Percentiles rank a stretch among this genome's conserved stretches.
These are phyloP conservation scores for Eucalyptus virginea DNA, from an alignment of 345 rosid genomes.

Conservation along the genomic window DNA sequence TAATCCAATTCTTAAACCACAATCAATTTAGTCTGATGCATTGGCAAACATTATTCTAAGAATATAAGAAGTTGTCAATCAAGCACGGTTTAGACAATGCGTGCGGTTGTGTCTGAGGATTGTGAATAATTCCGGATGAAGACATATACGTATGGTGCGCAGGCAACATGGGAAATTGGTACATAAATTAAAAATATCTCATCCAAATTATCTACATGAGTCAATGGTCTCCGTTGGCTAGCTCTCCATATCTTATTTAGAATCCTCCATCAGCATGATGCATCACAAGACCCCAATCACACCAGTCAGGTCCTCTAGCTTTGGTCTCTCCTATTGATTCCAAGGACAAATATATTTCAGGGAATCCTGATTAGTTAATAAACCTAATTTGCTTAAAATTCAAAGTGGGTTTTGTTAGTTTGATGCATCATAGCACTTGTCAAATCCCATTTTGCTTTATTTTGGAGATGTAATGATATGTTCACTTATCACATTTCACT, in stretches of 20 bases:
- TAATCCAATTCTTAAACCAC: not conserved
- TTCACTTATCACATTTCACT: not conserved
- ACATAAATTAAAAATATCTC: not conserved
- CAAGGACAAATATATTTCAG: not conserved
- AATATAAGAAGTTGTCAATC: not conserved
- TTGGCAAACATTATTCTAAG: not conserved
- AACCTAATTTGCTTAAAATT: not conserved
- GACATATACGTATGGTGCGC: not conserved
- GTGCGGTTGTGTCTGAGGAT: not conserved
- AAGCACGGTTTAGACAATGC: not conserved
- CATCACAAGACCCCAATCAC: not conserved
- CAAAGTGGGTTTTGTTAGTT: rapidly evolving
- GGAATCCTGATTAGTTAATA: not conserved
- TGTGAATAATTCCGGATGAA: not conserved
- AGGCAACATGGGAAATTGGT: not conserved
- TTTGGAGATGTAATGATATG: not conserved
- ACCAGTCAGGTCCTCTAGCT: not conserved
- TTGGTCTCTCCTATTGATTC: not conserved
- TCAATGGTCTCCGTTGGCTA: not conserved
- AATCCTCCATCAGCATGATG: not conserved
- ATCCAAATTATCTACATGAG: not conserved
- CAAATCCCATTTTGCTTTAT: not conserved
- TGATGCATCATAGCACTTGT: not conserved
- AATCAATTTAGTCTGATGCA: not conserved
- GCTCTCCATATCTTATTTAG: not conserved